phyloP scores from a whole-genome alignment of 371 early-diverging fungal species.

The Mortierella sp. region DNA sequence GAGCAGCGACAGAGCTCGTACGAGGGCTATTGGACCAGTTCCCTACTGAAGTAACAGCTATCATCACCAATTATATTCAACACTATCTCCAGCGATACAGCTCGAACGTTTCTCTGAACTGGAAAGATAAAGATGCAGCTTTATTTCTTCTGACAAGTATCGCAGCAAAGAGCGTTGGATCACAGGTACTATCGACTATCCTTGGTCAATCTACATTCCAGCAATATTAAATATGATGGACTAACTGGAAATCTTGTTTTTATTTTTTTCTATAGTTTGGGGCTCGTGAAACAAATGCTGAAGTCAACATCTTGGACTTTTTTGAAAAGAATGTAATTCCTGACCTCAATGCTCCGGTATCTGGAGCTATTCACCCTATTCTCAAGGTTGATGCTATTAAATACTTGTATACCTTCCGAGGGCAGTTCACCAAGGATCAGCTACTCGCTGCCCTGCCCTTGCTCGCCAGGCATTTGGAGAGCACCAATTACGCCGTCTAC shows the following conservation, averaged over 20 bases:
- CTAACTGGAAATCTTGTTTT: neutral
- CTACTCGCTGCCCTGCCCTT: conserved; percentile 82
- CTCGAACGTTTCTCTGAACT: conserved; percentile 78
- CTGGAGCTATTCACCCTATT: conserved; percentile 83
- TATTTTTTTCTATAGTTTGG: conserved; percentile 66
- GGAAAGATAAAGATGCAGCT: conserved; percentile 97
- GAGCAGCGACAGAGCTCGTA: conserved; percentile 93
- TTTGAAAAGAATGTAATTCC: conserved; percentile 86
- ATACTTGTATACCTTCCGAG: conserved; percentile 92
- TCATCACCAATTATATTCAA: conserved; percentile 82
- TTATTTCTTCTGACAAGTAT: conserved; percentile 92
- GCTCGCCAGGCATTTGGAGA: conserved; percentile 84
- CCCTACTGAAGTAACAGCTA: conserved; percentile 83
- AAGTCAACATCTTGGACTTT: conserved; percentile 86
- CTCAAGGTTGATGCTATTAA: conserved; percentile 95
- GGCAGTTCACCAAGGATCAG: conserved; percentile 87
- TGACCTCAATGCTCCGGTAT: conserved; percentile 81
- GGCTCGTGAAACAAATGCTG: conserved; percentile 82
- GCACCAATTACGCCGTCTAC: conserved; percentile 85
- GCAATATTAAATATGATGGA: neutral
- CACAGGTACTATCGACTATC: conserved; percentile 57
- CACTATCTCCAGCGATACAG: conserved; percentile 82
- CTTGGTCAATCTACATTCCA: neutral
- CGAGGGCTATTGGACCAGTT: conserved; percentile 92
- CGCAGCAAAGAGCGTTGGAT: conserved; percentile 74